Evolutionary conservation across 1,139 yeast genomes (phyloP).

Genomic region (Sugiyamaella japonica): DNA sequence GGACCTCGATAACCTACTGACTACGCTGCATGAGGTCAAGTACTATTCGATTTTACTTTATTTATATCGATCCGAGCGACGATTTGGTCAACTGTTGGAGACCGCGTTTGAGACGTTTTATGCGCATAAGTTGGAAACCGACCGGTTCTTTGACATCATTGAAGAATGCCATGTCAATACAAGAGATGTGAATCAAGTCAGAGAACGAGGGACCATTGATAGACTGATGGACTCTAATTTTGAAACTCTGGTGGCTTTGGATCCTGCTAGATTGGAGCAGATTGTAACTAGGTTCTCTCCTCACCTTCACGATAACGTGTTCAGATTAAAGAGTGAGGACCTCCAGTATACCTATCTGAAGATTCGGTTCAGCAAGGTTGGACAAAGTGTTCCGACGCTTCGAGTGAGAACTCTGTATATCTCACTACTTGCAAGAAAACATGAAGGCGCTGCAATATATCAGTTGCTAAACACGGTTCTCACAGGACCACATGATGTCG

Average conservation of each 20-base stretch:
- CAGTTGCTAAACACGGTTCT: constrained; percentile 28
- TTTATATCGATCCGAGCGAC: constrained; percentile 55
- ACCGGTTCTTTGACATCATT: constrained; percentile 30
- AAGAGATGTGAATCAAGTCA: constrained; percentile 19
- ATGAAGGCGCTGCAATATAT: constrained; percentile 27
- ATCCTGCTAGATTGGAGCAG: constrained; percentile 27
- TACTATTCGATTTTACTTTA: constrained; percentile 60
- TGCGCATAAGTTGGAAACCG: constrained; percentile 19
- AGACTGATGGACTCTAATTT: constrained; percentile 27
- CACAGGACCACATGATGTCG: constrained; percentile 34
- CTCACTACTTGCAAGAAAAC: constrained; percentile 30
- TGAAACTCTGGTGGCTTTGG: constrained; percentile 24
- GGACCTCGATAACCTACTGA: constrained; percentile 48
- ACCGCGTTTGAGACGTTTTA: constrained; percentile 41
- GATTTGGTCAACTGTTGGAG: constrained; percentile 52
- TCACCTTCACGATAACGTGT: constrained; percentile 32
- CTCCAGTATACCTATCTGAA: constrained; percentile 31
- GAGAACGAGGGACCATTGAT: constrained; percentile 29
- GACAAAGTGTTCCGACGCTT: constrained; percentile 28
- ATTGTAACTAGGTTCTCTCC: constrained; percentile 30
- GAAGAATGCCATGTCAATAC: constrained; percentile 34
- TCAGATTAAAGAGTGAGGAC: constrained; percentile 24
- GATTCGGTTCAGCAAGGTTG: constrained; percentile 27
- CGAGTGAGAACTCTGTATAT: constrained; percentile 34
- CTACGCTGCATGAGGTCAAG: constrained; percentile 53